phyloP scores from a whole-genome alignment of 345 rosid genomes.

The Murraya koenigii region DNA sequence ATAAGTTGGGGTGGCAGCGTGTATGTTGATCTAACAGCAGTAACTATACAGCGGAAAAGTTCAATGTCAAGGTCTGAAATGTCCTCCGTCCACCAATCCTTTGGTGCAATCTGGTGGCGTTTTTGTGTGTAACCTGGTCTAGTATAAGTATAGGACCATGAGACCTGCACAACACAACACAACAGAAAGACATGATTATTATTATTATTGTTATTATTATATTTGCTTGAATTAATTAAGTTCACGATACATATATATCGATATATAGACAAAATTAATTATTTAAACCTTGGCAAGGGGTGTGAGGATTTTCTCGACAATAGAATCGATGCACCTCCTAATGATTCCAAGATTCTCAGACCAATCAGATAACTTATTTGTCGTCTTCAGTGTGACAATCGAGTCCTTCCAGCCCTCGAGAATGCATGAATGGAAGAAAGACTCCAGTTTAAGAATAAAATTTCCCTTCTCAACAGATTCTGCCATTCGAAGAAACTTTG shows the following conservation, averaged over 20 bases:
- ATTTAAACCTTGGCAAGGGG: slow-evolving; percentile 60
- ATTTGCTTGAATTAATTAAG: no score
- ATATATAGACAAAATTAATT: not conserved
- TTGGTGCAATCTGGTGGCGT: slow-evolving; percentile 65
- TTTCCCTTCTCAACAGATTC: slow-evolving; percentile 83
- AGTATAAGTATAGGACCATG: slow-evolving; percentile 91
- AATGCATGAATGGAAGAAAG: slow-evolving; percentile 87
- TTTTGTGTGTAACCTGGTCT: slow-evolving; percentile 67
- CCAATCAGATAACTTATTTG: slow-evolving; percentile 70
- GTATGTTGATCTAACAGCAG: slow-evolving; percentile 62
- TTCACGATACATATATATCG: no score
- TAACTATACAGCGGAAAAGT: slow-evolving; percentile 71
- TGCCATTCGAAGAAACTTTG: slow-evolving; percentile 87
- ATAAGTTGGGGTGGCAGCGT: slow-evolving; percentile 73
- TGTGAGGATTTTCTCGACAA: slow-evolving; percentile 80
- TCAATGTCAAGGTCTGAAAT: slow-evolving; percentile 87
- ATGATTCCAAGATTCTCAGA: slow-evolving; percentile 83
- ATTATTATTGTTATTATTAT: no score
- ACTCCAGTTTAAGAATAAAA: slow-evolving; percentile 70
- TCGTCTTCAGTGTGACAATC: slow-evolving; percentile 63
- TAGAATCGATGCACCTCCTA: slow-evolving; percentile 79
- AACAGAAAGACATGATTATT: not conserved
- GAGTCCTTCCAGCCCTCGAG: slow-evolving; percentile 98
- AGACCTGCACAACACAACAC: slow-evolving; percentile 45
- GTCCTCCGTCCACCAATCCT: slow-evolving; percentile 99